Conservation (phyloP, 306 rosid species). For the Begonia fuchsioides region DNA sequence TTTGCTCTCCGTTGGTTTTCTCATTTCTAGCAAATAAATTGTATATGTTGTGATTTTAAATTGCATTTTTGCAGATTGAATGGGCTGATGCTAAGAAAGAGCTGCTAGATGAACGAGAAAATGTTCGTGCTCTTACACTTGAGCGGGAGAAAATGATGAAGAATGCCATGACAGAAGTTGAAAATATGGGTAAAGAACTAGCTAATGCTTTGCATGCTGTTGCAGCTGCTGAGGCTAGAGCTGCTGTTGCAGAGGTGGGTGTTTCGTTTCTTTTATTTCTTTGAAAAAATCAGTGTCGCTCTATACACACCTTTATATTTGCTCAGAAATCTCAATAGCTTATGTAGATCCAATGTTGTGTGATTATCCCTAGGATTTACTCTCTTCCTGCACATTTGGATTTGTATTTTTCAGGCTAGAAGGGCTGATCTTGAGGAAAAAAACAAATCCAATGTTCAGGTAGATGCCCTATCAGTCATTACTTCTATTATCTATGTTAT, state of each 20-base stretch:
- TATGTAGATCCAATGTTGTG: too few relatives aligned
- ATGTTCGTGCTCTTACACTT: constrained; percentile 35
- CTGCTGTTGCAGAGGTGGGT: constrained; percentile 74
- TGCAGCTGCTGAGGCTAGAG: constrained; percentile 73
- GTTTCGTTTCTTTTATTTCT: background rate
- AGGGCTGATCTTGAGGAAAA: constrained; percentile 49
- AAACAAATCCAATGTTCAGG: constrained; percentile 37
- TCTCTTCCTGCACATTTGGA: constrained; percentile 4
- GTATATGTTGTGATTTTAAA: constrained; percentile 1
- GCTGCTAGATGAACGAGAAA: constrained; percentile 64
- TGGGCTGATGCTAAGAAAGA: constrained; percentile 95
- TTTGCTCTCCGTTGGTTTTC: too few relatives aligned
- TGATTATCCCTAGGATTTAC: background rate
- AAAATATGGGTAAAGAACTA: constrained; percentile 70
- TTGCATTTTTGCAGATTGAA: constrained; percentile 45
- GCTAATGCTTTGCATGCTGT: constrained; percentile 50
- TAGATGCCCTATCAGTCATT: constrained; percentile 6
- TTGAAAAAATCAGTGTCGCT: background rate
- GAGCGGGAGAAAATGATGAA: constrained; percentile 61
- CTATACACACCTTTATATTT: background rate
- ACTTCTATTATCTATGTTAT: too few relatives aligned
- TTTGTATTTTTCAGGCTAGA: constrained; percentile 36
- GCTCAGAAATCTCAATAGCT: too few relatives aligned
- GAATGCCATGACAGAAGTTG: constrained; percentile 59
- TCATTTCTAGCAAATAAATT: too few relatives aligned